Evolutionary conservation across 805 yeast species (phyloP).

Genomic region (Pichia paraexigua): DNA sequence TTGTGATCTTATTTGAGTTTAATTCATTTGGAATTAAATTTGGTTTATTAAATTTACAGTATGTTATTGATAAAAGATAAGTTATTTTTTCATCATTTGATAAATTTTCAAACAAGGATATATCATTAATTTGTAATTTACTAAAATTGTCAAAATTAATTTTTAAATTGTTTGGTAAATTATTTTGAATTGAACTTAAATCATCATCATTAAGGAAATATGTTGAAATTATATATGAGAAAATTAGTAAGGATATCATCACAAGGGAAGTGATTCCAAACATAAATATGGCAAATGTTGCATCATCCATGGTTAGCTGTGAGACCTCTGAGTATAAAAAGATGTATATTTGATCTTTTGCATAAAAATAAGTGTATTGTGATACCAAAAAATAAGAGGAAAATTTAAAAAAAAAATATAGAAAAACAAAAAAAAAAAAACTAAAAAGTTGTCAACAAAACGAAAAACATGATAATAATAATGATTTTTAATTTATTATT

Average conservation of each 20-base stretch:
- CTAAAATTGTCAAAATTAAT: conserved; percentile 12
- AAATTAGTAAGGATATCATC: not conserved
- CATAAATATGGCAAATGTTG: not conserved
- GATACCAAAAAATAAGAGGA: too few species aligned
- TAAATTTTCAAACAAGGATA: not conserved
- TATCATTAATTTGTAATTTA: not conserved
- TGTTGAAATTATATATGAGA: not conserved
- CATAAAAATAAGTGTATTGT: too few species aligned
- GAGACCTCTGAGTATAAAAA: not conserved
- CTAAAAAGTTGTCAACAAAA: too few species aligned
- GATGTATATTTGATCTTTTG: not conserved
- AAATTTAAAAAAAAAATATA: too few species aligned
- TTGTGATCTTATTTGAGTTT: conserved; percentile 19
- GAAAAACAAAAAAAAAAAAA: too few species aligned
- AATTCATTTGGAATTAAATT: conserved; percentile 18
- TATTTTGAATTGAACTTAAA: not conserved
- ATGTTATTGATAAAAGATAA: conserved; percentile 20
- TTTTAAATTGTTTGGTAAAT: conserved; percentile 7
- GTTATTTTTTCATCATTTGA: conserved; percentile 17
- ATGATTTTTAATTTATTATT: too few species aligned
- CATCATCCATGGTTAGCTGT: not conserved
- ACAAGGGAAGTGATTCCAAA: conserved; percentile 3
- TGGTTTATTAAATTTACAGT: conserved; percentile 20
- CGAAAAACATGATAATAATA: too few species aligned
- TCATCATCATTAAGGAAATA: conserved; percentile 2